Conservation (phyloP, 108 stramenopile species). For the Asterionellopsis glacialis region DNA sequence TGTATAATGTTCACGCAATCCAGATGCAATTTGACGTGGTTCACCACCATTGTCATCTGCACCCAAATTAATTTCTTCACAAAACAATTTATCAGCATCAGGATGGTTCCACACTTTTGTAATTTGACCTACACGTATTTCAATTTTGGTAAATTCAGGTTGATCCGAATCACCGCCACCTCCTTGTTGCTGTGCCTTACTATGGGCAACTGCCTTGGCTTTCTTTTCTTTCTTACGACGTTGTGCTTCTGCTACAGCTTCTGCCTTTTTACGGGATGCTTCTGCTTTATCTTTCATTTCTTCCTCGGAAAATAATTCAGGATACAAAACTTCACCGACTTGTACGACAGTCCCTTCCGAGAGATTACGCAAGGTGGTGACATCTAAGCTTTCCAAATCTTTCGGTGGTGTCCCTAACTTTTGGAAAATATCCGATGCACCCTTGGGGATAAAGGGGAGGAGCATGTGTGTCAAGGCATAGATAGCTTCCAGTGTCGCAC, state of each 20-base stretch:
- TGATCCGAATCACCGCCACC: constrained; percentile 37
- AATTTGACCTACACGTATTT: constrained; percentile 85
- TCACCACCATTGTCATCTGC: constrained; percentile 50
- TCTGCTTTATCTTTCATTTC: constrained; percentile 54
- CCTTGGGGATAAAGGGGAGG: constrained; percentile 86
- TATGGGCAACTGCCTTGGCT: constrained; percentile 53
- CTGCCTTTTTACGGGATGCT: constrained; percentile 67
- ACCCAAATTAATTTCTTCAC: constrained; percentile 91
- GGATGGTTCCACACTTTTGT: constrained; percentile 92
- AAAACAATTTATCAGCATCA: constrained; percentile 87
- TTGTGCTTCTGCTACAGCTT: constrained; percentile 69
- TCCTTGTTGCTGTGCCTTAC: constrained; percentile 36
- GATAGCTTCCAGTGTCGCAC: constrained; percentile 89
- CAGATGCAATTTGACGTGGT: constrained; percentile 87
- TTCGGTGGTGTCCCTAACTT: constrained; percentile 80
- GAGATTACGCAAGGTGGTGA: constrained; percentile 47
- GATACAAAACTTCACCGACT: constrained; percentile 75
- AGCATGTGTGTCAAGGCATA: constrained; percentile 92
- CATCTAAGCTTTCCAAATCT: constrained; percentile 38
- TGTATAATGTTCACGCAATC: constrained; percentile 78
- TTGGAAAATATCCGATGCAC: constrained; percentile 80
- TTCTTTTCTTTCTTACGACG: constrained; percentile 81
- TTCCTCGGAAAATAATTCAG: constrained; percentile 62
- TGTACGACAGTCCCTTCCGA: constrained; percentile 58
- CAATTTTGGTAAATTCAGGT: constrained; percentile 87